Evolutionary conservation across 106 monocot species (phyloP).

Genomic region (Dioscorea dumetorum): DNA sequence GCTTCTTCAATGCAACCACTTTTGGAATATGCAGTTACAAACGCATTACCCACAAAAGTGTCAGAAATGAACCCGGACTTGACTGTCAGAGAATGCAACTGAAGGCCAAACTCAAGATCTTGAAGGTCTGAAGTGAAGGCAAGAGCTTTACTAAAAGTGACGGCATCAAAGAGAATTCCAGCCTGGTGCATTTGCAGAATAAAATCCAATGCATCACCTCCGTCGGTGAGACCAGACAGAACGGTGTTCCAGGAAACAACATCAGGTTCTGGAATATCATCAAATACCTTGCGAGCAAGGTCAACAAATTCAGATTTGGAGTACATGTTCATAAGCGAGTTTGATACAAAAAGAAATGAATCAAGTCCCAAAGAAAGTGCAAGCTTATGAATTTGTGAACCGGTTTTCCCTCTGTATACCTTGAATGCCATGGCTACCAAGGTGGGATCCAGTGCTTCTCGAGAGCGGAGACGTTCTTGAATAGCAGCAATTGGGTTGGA

Average conservation of each 20-base stretch:
- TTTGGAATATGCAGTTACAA: slow-evolving; percentile 59
- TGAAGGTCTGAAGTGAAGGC: slow-evolving; percentile 24
- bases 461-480: slow-evolving; percentile 11
- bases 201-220: slow-evolving; percentile 36
- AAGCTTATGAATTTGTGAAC: slow-evolving; percentile 46
- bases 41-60: slow-evolving; percentile 53
- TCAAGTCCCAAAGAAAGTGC: slow-evolving; percentile 35
- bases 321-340: slow-evolving; percentile 79
- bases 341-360: slow-evolving; percentile 30
- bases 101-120: slow-evolving; percentile 15
- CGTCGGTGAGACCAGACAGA: slow-evolving; percentile 32
- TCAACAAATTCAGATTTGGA: slow-evolving; percentile 33
- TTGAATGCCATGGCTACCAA: slow-evolving; percentile 26
- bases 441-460: slow-evolving; percentile 10
- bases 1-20: slow-evolving; percentile 27
- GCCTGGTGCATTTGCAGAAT: slow-evolving; percentile 23
- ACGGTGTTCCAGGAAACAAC: slow-evolving; percentile 84
- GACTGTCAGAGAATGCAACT: slow-evolving; percentile 36
- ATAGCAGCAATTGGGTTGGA: slow-evolving; percentile 7
- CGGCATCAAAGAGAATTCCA: slow-evolving; percentile 50
- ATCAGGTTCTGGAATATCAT: slow-evolving; percentile 17
- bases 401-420: slow-evolving; percentile 5
- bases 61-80: slow-evolving; percentile 45
- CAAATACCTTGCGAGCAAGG: slow-evolving; percentile 40
- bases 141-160: slow-evolving; percentile 54